Conservation (phyloP, 2,329 filamentous ascomycete genomes). For the Trichoderma gracile region DNA sequence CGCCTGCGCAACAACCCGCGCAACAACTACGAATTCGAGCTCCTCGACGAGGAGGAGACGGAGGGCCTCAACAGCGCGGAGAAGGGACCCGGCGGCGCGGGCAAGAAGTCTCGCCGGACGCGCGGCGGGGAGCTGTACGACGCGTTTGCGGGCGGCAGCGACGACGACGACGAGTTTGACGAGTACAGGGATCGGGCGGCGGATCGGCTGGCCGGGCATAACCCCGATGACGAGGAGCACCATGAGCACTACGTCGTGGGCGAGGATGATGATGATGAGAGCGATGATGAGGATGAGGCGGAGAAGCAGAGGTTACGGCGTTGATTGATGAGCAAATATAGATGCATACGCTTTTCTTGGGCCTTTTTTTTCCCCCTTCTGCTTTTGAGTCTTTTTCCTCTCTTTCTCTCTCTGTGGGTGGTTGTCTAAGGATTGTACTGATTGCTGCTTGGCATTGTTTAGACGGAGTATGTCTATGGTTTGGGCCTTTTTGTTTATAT, state of each 20-base stretch:
- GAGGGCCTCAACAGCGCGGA: constrained; percentile 53
- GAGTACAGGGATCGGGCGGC: constrained; percentile 45
- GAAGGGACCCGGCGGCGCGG: constrained; percentile 46
- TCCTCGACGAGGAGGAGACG: constrained; percentile 79
- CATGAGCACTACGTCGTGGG: constrained; percentile 54
- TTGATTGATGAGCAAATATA: constrained; percentile 17
- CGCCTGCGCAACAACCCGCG: constrained; percentile 72
- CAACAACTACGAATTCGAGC: constrained; percentile 91
- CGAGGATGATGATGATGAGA: constrained; percentile 45
- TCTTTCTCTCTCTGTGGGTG: too few relatives aligned
- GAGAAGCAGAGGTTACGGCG: constrained; percentile 34
- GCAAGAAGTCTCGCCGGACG: constrained; percentile 50
- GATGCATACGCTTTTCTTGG: not conserved
- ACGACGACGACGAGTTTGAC: constrained; percentile 60
- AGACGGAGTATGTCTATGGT: constrained; percentile 17
- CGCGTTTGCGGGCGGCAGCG: constrained; percentile 86
- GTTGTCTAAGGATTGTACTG: too few relatives aligned
- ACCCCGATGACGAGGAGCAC: constrained; percentile 31
- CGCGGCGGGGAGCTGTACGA: constrained; percentile 92
- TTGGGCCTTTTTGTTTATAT: not conserved
- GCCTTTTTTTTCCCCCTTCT: not conserved
- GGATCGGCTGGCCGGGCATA: constrained; percentile 37
- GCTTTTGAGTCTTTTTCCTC: not conserved
- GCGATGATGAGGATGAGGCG: constrained; percentile 37
- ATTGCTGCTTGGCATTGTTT: constrained; percentile 5